Conservation (phyloP, 2,329 filamentous ascomycete genomes). For the Fusarium anguioides region DNA sequence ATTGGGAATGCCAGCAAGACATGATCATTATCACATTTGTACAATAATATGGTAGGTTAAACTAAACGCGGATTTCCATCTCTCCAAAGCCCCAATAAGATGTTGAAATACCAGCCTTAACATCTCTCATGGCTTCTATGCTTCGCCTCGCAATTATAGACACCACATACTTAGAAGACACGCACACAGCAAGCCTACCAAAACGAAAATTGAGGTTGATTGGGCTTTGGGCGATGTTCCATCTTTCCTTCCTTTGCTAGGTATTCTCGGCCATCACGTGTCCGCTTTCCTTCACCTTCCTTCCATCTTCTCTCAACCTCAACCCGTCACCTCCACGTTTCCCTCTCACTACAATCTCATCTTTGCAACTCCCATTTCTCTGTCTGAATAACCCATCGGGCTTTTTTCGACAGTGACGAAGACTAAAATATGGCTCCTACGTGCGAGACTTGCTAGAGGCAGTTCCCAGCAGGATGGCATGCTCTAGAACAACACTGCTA, state of each 20-base stretch:
- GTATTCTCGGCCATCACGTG: neutral
- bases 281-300: too few species aligned
- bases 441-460: constrained; percentile 45
- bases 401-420: too few species aligned
- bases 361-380: neutral
- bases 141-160: neutral
- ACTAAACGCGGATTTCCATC: neutral
- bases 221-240: neutral
- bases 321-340: neutral
- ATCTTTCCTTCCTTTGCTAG: neutral
- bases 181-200: neutral
- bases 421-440: constrained; percentile 15
- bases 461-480: constrained; percentile 35
- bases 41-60: neutral
- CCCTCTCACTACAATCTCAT: neutral
- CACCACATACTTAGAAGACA: neutral
- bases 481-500: constrained; percentile 44
- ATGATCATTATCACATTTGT: neutral
- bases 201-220: neutral
- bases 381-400: too few species aligned
- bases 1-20: neutral
- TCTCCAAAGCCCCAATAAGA: neutral
- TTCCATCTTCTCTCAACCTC: neutral
- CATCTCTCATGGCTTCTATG: neutral
- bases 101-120: neutral